Base-by-base conservation (phyloP, 306 rosid species). In the Rosa rugosa region DNA sequence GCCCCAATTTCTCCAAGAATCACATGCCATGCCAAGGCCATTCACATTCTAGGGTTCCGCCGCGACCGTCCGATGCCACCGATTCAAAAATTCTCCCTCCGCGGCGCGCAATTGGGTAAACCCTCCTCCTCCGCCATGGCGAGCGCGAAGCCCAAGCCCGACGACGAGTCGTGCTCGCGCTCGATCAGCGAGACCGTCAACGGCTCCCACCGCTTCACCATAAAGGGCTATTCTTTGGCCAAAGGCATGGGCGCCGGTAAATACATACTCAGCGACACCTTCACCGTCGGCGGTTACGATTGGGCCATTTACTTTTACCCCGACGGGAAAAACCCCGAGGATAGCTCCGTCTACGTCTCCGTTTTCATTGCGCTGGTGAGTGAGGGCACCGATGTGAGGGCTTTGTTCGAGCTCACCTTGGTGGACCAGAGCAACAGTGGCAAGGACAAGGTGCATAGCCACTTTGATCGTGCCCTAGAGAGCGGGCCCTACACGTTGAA, bases 271-370 rank as follows among this genome's bases (percentile, higher is more conserved):
- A 94, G 98, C 80, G 97, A 92, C 49, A 86, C 89, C 0, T 94
- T 94, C 79, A 87, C 86, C 54, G 97, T 94, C 14, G 98, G 97
- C 38, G 98, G 98, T 7, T 94, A 83, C 80, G 94, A 94, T 77
- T 94, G 98, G 98, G 98, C 98, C 5, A 87, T 94, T 47, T 92
- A 94, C 83, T 94, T 94, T 73, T 94, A 91, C 85, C 97, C 98
- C 1, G 98, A 94, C 8, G 98, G 98, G 3, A 94, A 94, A 76
- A 94, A 94, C 80, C 90, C 93, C 0, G 98, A 94, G 85, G 98
- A 94, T 40, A 92, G 85, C 69, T 90, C 96, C 46, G 57, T 82
- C 50, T 91, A 94, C 47, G 96, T 94, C 6, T 94, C 98, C 11
- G 97, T 94, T 4, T 94, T 94, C 83, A 91, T 94, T 7, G 98